Base-by-base conservation (phyloP, 306 rosid genomes). In the Malus sylvestris region DNA sequence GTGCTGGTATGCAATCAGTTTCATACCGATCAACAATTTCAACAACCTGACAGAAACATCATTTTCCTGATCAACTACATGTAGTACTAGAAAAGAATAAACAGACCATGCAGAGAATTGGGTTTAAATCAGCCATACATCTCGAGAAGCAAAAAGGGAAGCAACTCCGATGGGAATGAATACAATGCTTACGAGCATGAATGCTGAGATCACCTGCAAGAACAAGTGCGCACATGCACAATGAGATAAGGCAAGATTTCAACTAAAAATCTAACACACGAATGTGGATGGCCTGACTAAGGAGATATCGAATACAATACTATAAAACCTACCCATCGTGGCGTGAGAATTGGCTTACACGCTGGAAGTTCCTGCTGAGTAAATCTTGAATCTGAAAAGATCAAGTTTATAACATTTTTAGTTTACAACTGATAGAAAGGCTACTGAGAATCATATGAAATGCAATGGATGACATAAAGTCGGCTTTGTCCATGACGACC, bases 291-390 rank as follows among this genome's bases (percentile, higher is more conserved):
- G 61, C 33, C 15, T 27, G 22, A 18, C 23, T 59, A n/a, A 27
- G 32, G 49, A 16, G 63, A 49, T 8, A 55, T 22, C 19, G 27
- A 18, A 59, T 14, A 67, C 27, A 65, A 33, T 16, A 64, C 35
- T 59, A 77, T 51, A 32, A 81, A 71, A 27, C 73, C 71, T 82
- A 94, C 98, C 87, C 93, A 95, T 83, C 88, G 78, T 44, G 98
- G 98, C 23, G 98, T 94, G 40, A 94, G 98, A 84, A 94, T 94
- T 18, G 98, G 98, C 76, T 94, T 94, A 93, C 98, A 94, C 4
- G 98, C 98, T 49, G 98, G 98, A 85, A 94, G 96, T 72, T 94
- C 98, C 82, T 94, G 98, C 83, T 94, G 98, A 32, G 98, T 94
- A 82, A 94, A 94, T 82, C 83, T 90, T 32, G 98, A 94, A 85